Base-by-base conservation (phyloP, 164 flowering plant genomes). In the Liquidambar formosana region DNA sequence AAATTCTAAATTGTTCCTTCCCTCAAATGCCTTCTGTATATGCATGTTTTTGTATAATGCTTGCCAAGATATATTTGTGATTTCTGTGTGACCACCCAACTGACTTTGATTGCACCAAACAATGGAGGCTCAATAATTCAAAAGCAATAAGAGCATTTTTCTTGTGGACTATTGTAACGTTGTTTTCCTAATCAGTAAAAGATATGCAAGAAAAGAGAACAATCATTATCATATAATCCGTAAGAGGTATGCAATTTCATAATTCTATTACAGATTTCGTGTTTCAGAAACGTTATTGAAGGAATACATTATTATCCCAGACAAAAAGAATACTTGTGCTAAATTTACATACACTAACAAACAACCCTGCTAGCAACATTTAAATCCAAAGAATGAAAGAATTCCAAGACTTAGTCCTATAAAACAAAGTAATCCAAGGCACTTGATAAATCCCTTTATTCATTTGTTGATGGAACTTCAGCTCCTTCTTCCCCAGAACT, bases 401-500 rank as follows among this genome's bases (percentile, higher is more conserved):
- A 60, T 15, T 53, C n/a, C 26, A 53, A 8, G 4, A 21, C 57
- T 10, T 33, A 6, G 8, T 8, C 57, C 23, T n/a, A 53, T 10
- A 19, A 5, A 19, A 10, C 26, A 19, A 6, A 19, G 12, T 38
- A 65, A 23, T 21, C 4, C 28, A 21, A 41, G 10, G 11, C 45
- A 57, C 16, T 10, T 13, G 38, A 26, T 10, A 46, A 10, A 43
- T 23, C 21, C 11, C 22, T 54, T 49, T 23, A 71, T 43, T 77
- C 83, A 66, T 16, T 61, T 59, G 78, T 18, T 27, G 71, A 8
- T 45, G 75, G 66, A 18, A n/a, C 75, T 68, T 57, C 41, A 14
- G 63, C 71, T 61, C 57, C 82, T 23, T 77, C 83, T n/a, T 76
- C 83, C 11, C 64, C 80, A 3, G 73, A 61, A 59, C 70, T 68